These are phyloP conservation scores for Ambrosiella cleistominuta DNA, from an alignment of 2,329 filamentous ascomycete species.

Conservation along the genomic window DNA sequence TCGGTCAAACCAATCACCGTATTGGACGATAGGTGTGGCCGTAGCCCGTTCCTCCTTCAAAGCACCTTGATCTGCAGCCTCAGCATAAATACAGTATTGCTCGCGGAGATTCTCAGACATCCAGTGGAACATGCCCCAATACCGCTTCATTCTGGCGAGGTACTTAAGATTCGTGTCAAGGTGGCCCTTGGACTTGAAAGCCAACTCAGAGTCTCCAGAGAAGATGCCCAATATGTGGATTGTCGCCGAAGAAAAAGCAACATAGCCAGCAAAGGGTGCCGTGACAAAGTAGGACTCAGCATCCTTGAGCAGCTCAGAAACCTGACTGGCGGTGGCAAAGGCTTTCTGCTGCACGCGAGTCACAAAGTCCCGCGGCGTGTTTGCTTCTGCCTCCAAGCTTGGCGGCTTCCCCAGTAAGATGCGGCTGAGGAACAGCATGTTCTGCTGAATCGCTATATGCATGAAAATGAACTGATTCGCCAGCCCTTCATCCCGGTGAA, in stretches of 20 bases:
- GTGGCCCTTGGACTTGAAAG: slow-evolving; percentile 65
- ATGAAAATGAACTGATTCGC: slow-evolving; percentile 86
- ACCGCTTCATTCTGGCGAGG: slow-evolving; percentile 84
- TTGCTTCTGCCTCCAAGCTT: slow-evolving; percentile 18
- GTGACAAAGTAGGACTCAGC: slow-evolving; percentile 59
- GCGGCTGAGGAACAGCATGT: slow-evolving; percentile 74
- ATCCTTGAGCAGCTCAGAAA: slow-evolving; percentile 69
- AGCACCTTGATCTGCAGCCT: slow-evolving; percentile 45
- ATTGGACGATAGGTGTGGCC: slow-evolving; percentile 56
- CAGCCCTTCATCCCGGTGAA: slow-evolving; percentile 67
- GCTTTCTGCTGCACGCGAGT: slow-evolving; percentile 58
- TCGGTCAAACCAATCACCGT: slow-evolving; percentile 91
- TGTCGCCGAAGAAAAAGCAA: slow-evolving; percentile 79
- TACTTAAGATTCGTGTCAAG: slow-evolving; percentile 79
- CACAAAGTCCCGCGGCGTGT: slow-evolving; percentile 63
- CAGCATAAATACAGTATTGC: slow-evolving; percentile 68
- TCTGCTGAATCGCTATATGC: slow-evolving; percentile 79
- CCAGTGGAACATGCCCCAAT: slow-evolving; percentile 98
- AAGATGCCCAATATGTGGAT: slow-evolving; percentile 91
- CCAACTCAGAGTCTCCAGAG: slow-evolving; percentile 60
- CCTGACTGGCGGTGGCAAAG: slow-evolving; percentile 67
- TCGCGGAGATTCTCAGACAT: slow-evolving; percentile 86
- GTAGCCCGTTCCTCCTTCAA: background rate
- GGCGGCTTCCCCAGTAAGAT: slow-evolving; percentile 27
- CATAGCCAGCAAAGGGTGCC: slow-evolving; percentile 88